These are phyloP conservation scores for Fraxinus angustifolia DNA, from an alignment of 305 asterid species.

Conservation along the genomic window DNA sequence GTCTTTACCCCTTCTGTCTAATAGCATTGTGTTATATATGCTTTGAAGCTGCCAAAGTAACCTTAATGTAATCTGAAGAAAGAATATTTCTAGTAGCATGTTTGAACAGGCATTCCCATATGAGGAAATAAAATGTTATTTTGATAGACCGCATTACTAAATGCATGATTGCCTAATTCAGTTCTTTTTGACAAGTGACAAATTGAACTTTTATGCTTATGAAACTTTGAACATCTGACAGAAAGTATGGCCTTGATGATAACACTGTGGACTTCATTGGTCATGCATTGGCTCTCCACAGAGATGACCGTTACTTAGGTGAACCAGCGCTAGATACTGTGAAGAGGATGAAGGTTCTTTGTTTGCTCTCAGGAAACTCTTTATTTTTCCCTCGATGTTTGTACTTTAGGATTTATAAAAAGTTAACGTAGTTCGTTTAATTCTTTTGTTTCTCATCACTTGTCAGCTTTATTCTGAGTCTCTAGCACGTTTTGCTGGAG, in stretches of 20 bases:
- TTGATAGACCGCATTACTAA: background rate
- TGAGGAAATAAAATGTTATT: background rate
- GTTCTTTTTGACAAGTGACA: background rate
- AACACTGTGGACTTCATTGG: slow-evolving; percentile 91
- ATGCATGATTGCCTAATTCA: background rate
- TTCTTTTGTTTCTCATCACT: background rate
- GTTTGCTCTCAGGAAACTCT: background rate
- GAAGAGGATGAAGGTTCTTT: slow-evolving; percentile 82
- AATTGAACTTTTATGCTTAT: slow-evolving; percentile 1
- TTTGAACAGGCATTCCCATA: background rate
- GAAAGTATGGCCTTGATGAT: slow-evolving; percentile 92
- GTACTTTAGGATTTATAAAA: background rate
- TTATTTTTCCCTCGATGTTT: background rate
- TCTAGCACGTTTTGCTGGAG: slow-evolving; percentile 94
- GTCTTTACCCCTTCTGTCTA: slow-evolving; percentile 10
- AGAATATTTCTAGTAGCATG: background rate
- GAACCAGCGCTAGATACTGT: slow-evolving; percentile 91
- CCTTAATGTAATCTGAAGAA: slow-evolving; percentile 5
- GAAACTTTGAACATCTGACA: slow-evolving; percentile 32
- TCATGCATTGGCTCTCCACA: slow-evolving; percentile 85
- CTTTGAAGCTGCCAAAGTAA: background rate
- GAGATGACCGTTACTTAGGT: slow-evolving; percentile 79
- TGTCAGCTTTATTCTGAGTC: slow-evolving; percentile 88
- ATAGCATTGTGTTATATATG: background rate
- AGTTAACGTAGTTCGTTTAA: background rate